Evolutionary conservation across 495 filamentous ascomycete species (phyloP), one percentile per base, ranked within the genome.

Genomic region (Neurospora sp.): DNA sequence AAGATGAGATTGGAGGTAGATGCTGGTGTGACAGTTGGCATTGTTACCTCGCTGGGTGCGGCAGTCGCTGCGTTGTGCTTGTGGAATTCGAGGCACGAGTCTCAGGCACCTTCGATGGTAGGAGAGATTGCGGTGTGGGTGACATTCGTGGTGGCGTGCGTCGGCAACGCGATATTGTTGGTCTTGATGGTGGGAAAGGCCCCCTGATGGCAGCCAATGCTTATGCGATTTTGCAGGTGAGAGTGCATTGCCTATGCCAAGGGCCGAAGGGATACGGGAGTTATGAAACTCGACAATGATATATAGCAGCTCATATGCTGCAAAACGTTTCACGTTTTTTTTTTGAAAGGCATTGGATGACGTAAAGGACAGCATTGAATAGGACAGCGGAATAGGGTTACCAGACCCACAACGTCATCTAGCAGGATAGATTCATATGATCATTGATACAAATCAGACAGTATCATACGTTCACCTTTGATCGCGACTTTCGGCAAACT

Each of bases 1-100:
- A 86, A 84, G 76, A 80, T 86, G 70, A 79, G 82, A 1, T 77
- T 86, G 59, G 85, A 89, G 74, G 89, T 91, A 5, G 89, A 91
- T 72, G 84, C 83, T 2, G 90, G 88, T 27, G 88, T 89, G 39
- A 82, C 89, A 8, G 77, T 88, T 22, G 89, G 88, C 10, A 87
- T 89, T n/a, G 80, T 86, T 27, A 78, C 84, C 1, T 86, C 85
- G 70, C 75, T 90, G 35, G 80, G 87, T 70, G 85, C 88, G 75
- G 88, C 86, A 10, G 84, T 85, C 42, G 80, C 84, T 17, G 89
- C 83, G 8, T 76, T 89, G 12, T 86, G 85, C 7, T 80, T 83
- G 73, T 82, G 87, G 78, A 37, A 87, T 22, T 82, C 84, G 69
- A 80, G 84, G 38, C 78, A 80, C 59, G 82, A 82, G n/a, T 77